Evolutionary conservation across 2,329 filamentous ascomycete species (phyloP).

Genomic region (Decorospora gaudefroyi): DNA sequence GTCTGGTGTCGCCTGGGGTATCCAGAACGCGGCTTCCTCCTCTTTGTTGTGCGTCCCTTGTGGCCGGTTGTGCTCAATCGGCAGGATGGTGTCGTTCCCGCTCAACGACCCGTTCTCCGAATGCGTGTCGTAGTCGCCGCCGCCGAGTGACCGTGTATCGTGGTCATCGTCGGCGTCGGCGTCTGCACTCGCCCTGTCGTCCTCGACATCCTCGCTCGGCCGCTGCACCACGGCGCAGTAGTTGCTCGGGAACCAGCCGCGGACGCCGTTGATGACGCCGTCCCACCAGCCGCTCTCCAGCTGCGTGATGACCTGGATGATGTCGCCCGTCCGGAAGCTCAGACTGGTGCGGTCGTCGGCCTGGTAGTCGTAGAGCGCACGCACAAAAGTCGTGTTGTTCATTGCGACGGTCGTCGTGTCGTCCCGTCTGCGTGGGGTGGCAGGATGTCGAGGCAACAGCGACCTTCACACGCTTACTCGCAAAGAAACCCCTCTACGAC

Average conservation of each 20-base stretch:
- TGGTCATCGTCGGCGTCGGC: conserved; percentile 56
- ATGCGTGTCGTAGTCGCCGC: conserved; percentile 46
- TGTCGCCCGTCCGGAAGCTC: conserved; percentile 94
- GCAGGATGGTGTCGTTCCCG: conserved; percentile 53
- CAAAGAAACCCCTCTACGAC: conserved; percentile 26
- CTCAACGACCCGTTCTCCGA: conserved; percentile 54
- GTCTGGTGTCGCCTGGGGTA: conserved; percentile 93
- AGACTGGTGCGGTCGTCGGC: conserved; percentile 95
- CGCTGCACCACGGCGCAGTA: conserved; percentile 88
- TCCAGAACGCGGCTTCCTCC: conserved; percentile 95
- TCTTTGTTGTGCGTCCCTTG: conserved; percentile 58
- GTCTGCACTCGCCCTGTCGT: conserved; percentile 61
- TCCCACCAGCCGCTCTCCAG: conserved; percentile 99
- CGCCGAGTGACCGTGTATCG: conserved; percentile 54
- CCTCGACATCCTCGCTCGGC: conserved; percentile 71
- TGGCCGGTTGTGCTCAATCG: conserved; percentile 72
- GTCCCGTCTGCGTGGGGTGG: conserved; percentile 14
- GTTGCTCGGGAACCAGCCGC: conserved; percentile 99
- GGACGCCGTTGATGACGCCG: conserved; percentile 92
- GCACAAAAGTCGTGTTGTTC: conserved; percentile 66
- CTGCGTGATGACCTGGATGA: conserved; percentile 98
- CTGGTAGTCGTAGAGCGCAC: conserved; percentile 93
- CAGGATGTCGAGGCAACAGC: conserved; percentile 16
- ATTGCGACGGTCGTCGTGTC: conserved; percentile 42
- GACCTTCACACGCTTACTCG: conserved; percentile 17